Percentiles rank a stretch among this genome's conserved stretches.
Evolutionary conservation across 202 grass and related monocot species (phyloP).

Genomic region (Schoenoplectus triqueter): DNA sequence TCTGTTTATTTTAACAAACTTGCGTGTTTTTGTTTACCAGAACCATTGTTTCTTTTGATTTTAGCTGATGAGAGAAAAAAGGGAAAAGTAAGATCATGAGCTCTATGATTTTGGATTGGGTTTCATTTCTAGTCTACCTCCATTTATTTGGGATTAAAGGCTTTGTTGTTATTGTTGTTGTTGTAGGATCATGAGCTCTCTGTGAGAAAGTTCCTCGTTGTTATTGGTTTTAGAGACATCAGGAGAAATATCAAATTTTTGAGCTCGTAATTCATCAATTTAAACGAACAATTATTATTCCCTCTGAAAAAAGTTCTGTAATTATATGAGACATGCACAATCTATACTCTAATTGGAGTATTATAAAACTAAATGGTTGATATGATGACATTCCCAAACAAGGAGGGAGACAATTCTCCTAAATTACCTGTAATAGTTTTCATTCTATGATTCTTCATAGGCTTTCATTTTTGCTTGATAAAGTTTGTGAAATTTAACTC

Average conservation of each 20-base stretch:
- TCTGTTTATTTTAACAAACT: background rate
- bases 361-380: background rate
- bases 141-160: too few species aligned
- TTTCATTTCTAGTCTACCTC: too few species aligned
- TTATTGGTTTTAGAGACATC: background rate
- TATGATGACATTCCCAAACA: background rate
- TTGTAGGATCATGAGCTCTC: background rate
- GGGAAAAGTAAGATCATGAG: background rate
- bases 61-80: background rate
- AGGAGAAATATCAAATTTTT: background rate
- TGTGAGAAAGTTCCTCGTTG: background rate
- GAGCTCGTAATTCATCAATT: too few species aligned
- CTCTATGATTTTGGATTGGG: too few species aligned
- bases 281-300: background rate
- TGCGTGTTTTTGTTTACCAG: constrained; percentile 1
- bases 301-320: background rate
- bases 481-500: background rate
- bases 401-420: background rate
- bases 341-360: background rate
- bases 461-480: constrained; percentile 12
- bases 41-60: background rate
- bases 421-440: background rate
- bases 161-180: too few species aligned
- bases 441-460: background rate
- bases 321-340: background rate